phyloP scores from a whole-genome alignment of 306 rosid species.

The Calophaca sinica region DNA sequence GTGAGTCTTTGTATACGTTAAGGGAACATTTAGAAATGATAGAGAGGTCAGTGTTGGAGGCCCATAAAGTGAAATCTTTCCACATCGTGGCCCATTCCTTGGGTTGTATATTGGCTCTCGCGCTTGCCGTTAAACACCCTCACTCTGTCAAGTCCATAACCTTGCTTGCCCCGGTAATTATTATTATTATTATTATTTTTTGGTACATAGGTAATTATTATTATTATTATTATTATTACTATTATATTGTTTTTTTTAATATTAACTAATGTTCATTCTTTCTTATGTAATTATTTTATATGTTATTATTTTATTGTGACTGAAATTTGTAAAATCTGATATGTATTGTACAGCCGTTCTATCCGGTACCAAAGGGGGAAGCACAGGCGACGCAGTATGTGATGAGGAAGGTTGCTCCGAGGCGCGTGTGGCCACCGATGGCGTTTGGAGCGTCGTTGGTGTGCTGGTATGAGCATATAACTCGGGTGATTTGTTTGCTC shows the following conservation, averaged over 20 bases:
- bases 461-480: slow-evolving; percentile 95
- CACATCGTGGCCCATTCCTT: slow-evolving; percentile 97
- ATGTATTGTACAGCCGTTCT: slow-evolving; percentile 37
- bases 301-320: background rate
- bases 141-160: slow-evolving; percentile 80
- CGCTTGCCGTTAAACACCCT: slow-evolving; percentile 84
- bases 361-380: slow-evolving; percentile 68
- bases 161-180: slow-evolving; percentile 83
- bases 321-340: no score
- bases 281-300: background rate
- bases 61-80: slow-evolving; percentile 76
- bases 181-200: no score
- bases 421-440: slow-evolving; percentile 92
- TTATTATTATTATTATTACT: no score
- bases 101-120: slow-evolving; percentile 90
- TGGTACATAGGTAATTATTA: slow-evolving; percentile 58
- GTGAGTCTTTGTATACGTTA: slow-evolving; percentile 79
- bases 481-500: slow-evolving; percentile 77
- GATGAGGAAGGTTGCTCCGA: slow-evolving; percentile 85
- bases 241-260: no score
- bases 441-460: slow-evolving; percentile 79
- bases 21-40: slow-evolving; percentile 90
- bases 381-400: slow-evolving; percentile 72
- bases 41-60: slow-evolving; percentile 74
- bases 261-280: background rate